Conservation (phyloP, 225 moss, liverwort and hornwort species). For the Neckera pumila region DNA sequence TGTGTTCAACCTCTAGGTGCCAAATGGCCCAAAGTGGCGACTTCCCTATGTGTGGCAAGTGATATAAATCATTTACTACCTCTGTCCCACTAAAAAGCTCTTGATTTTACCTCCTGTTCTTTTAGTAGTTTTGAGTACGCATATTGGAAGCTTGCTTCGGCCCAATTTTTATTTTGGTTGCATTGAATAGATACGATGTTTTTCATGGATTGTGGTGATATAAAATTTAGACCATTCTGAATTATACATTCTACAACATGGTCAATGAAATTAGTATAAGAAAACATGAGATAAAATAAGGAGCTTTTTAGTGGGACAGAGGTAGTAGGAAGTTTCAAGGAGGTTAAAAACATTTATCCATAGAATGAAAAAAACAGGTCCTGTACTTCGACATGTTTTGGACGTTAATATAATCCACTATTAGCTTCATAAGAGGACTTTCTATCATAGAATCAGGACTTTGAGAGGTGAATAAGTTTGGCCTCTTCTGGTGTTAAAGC, state of each 20-base stretch:
- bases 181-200: too few species aligned
- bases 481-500: neutral
- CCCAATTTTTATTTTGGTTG: too few species aligned
- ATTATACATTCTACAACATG: too few species aligned
- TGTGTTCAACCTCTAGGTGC: neutral
- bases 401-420: neutral
- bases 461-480: neutral
- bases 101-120: too few species aligned
- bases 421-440: neutral
- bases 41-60: neutral
- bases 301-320: too few species aligned
- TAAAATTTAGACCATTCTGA: too few species aligned
- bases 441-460: neutral
- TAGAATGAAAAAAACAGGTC: neutral
- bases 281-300: too few species aligned
- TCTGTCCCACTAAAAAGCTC: too few species aligned
- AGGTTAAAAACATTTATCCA: neutral
- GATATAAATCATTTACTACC: neutral
- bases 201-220: too few species aligned
- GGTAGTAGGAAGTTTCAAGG: neutral
- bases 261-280: too few species aligned
- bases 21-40: neutral
- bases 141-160: too few species aligned
- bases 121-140: too few species aligned
- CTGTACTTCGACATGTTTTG: neutral